phyloP scores from a whole-genome alignment of 768 basidiomycete genomes.

The Roridomyces roridus region DNA sequence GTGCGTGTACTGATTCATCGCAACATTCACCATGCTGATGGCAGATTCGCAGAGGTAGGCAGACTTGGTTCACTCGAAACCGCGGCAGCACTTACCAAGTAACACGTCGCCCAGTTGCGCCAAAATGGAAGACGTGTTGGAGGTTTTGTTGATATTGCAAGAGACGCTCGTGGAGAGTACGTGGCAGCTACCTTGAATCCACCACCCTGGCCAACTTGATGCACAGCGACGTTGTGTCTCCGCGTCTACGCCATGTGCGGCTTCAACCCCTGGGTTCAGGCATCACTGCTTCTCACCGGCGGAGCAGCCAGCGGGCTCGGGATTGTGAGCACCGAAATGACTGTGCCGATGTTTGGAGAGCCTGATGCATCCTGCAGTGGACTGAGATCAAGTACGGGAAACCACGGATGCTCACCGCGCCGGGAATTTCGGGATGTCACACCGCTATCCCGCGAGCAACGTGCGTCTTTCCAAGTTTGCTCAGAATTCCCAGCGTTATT shows the following conservation, averaged over 20 bases:
- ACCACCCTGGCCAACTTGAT: not conserved
- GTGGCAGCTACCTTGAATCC: not conserved
- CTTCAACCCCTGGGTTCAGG: not conserved
- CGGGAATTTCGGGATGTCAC: slow-evolving; percentile 15
- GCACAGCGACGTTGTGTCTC: slow-evolving; percentile 8
- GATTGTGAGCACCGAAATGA: not conserved
- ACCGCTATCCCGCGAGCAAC: slow-evolving; percentile 17
- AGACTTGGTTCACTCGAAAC: no score
- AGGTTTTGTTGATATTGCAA: slow-evolving; percentile 8
- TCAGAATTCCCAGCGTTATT: no score
- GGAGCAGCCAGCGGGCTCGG: slow-evolving; percentile 6
- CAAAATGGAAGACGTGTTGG: slow-evolving; percentile 12
- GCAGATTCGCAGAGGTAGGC: not conserved
- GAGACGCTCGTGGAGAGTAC: slow-evolving; percentile 9
- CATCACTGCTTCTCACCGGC: not conserved
- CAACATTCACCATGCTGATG: not conserved
- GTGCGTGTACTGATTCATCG: not conserved
- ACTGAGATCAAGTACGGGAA: slow-evolving; percentile 14
- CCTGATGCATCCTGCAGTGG: slow-evolving; percentile 11
- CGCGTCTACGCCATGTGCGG: slow-evolving; percentile 20
- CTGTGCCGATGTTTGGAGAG: not conserved
- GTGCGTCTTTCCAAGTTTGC: slow-evolving; percentile 3
- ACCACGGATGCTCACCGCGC: slow-evolving; percentile 13
- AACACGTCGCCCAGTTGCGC: not conserved
- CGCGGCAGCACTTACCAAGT: not conserved